phyloP scores from a whole-genome alignment of 768 basidiomycete genomes.

The Rhizopogon vulgaris region DNA sequence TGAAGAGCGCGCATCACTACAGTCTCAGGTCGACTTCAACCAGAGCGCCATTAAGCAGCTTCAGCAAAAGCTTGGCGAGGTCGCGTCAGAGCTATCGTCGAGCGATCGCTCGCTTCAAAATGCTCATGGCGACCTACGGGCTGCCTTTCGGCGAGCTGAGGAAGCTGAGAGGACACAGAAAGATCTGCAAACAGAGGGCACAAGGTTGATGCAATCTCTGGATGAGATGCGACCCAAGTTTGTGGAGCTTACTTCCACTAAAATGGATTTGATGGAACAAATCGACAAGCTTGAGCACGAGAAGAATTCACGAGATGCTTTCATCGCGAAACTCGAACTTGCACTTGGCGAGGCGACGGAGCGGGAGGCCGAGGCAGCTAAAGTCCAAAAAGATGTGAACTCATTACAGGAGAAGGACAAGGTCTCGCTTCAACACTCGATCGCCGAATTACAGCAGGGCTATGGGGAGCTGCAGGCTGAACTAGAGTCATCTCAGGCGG shows the following conservation, averaged over 20 bases:
- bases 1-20: constrained; percentile 45
- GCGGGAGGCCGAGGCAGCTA: constrained; percentile 40
- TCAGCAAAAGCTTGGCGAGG: constrained; percentile 53
- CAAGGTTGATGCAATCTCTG: constrained; percentile 70
- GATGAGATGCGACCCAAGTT: constrained; percentile 86
- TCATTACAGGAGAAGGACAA: constrained; percentile 48
- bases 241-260: constrained; percentile 69
- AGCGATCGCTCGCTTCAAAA: constrained; percentile 53
- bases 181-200: constrained; percentile 72
- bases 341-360: constrained; percentile 49
- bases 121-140: constrained; percentile 59
- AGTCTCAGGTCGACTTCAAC: constrained; percentile 39
- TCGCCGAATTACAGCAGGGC: constrained; percentile 55
- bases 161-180: constrained; percentile 68
- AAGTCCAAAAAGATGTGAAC: constrained; percentile 39
- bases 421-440: constrained; percentile 39
- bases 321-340: constrained; percentile 57
- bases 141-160: constrained; percentile 60
- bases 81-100: constrained; percentile 46
- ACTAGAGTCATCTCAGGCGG: constrained; percentile 47
- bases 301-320: constrained; percentile 47
- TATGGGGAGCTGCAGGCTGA: constrained; percentile 59
- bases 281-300: constrained; percentile 49
- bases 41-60: constrained; percentile 45
- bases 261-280: constrained; percentile 63